A percentile compares a stretch with the other conserved stretches of the same genome.
phyloP scores from a whole-genome alignment of 2,329 filamentous ascomycete genomes.

The Paecilomyces dactylethromorphus region DNA sequence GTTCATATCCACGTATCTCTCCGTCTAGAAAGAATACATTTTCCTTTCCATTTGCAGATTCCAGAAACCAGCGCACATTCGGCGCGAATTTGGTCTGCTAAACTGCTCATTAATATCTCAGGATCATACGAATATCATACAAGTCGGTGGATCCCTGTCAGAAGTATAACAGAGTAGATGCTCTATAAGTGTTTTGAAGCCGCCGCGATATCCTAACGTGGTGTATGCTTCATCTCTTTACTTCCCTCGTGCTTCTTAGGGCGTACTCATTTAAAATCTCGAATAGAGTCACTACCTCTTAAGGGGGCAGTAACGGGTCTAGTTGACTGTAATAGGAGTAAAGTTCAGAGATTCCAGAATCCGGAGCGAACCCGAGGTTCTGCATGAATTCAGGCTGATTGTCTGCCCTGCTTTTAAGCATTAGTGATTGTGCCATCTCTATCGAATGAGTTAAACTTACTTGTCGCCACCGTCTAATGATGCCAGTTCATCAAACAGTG shows the following conservation, averaged over 20 bases:
- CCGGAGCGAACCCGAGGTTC: constrained; percentile 29
- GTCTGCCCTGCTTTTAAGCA: constrained; percentile 17
- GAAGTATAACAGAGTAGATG: not conserved
- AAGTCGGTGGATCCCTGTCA: not conserved
- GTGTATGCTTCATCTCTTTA: not conserved
- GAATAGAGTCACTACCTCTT: constrained; percentile 7
- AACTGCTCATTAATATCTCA: not conserved
- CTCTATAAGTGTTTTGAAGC: not conserved
- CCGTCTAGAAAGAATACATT: not conserved
- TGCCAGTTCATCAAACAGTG: constrained; percentile 53
- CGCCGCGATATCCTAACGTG: not conserved
- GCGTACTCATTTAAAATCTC: not conserved
- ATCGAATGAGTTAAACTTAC: constrained; percentile 16
- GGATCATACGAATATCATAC: not conserved
- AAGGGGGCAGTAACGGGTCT: constrained; percentile 26
- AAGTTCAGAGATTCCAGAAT: constrained; percentile 30
- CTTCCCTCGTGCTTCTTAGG: too few species aligned
- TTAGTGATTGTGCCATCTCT: constrained; percentile 7
- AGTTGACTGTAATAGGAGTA: constrained; percentile 28
- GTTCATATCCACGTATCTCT: not conserved
- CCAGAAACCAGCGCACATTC: not conserved
- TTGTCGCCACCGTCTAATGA: constrained; percentile 49
- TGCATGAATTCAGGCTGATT: constrained; percentile 33
- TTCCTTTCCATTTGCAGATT: not conserved
- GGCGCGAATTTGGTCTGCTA: not conserved